Base-by-base conservation (phyloP, 257 asterid species). In the Fraxinus cuspidata region DNA sequence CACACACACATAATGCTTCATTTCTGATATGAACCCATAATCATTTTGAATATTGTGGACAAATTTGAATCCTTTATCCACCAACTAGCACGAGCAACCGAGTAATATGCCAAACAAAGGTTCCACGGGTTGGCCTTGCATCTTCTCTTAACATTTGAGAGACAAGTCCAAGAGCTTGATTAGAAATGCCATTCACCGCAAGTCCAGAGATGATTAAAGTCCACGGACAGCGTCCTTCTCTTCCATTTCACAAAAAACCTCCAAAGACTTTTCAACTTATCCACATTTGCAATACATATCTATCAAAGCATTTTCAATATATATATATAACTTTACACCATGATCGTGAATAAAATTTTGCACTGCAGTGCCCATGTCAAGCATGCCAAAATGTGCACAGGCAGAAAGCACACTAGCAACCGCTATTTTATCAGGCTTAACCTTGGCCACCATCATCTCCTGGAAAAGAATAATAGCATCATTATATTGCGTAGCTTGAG, bases 251-350 rank as follows among this genome's bases (percentile, higher is more conserved):
- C 51, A 70, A 21, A 86, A 86, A 5, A 86, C 83, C 38, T 53
- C 78, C 77, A 81, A 49, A 51, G 89, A 87, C 81, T 63, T 51
- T 37, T 72, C 44, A 7, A 76, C 60, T 11, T 77, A 81, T 76
- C 82, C 81, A 23, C 89, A 86, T 77, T 86, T 86, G 81, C 87
- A 86, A 78, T 83, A 83, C 89, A 86, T 86, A 73, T 83, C 81
- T 28, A 85, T 74, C 63, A 85, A 71, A 3, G 87, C 81, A 79
- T 83, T 85, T 51, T 76, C 85, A 23, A 38, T 3, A 37, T 8
- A 7, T 8, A 38, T 81, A 70, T 86, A 85, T 69, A 74, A 47
- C 74, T 81, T 70, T 31, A 83, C 56, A 38, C 37, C 68, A 70
- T 71, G 72, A 31, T 69, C 68, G n/a, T 63, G 25, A 47, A 83